These are phyloP conservation scores for Dothistroma septosporum DNA, from an alignment of 2,329 filamentous ascomycete genomes.

Conservation along the genomic window DNA sequence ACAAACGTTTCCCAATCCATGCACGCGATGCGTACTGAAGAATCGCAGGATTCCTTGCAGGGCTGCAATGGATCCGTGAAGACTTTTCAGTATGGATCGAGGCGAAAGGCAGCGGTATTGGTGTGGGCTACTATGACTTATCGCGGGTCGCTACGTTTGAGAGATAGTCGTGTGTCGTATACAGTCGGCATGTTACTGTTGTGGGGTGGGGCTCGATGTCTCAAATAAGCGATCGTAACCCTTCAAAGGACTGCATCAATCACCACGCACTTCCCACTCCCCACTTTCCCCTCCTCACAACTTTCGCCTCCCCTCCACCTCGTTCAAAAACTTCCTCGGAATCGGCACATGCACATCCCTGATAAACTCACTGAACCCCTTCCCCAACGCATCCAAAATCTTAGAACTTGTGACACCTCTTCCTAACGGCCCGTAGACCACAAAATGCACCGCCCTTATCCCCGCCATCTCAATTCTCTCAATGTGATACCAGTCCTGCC, in stretches of 20 bases:
- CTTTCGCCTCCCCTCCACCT: slow-evolving; percentile 2
- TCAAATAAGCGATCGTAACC: no score
- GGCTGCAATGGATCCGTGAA: neutral
- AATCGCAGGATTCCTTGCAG: neutral
- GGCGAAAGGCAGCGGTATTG: no score
- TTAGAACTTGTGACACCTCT: slow-evolving; percentile 25
- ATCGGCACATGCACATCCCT: slow-evolving; percentile 23
- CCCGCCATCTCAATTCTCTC: slow-evolving; percentile 39
- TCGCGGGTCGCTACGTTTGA: no score
- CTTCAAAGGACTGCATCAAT: neutral
- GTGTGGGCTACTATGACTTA: no score
- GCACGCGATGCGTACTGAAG: neutral
- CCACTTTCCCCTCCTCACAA: slow-evolving; percentile 6
- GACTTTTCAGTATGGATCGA: no score
- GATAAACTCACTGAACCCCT: slow-evolving; percentile 26
- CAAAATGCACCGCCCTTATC: slow-evolving; percentile 40
- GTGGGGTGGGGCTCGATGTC: no score
- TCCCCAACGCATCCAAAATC: slow-evolving; percentile 25
- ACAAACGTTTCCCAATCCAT: neutral
- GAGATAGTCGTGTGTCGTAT: no score
- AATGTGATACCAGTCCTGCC: slow-evolving; percentile 29
- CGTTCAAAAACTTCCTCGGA: slow-evolving; percentile 22
- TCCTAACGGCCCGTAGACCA: slow-evolving; percentile 25
- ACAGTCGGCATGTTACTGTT: no score
- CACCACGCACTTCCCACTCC: no score